Conservation (phyloP, 768 basidiomycete species). For the Dendrothele bispora region DNA sequence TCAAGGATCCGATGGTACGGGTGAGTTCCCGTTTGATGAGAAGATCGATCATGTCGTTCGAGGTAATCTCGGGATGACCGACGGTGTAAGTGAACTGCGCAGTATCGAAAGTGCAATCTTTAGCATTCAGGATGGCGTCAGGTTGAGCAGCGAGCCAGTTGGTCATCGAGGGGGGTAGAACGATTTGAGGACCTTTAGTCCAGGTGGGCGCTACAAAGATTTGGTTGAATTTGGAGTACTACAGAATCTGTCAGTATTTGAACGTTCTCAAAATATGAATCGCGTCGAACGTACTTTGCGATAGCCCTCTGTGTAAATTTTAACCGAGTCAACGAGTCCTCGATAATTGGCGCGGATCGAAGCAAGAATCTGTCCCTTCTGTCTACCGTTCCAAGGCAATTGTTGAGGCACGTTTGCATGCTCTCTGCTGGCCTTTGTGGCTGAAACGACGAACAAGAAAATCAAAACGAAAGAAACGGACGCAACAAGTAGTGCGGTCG, state of each 20-base stretch:
- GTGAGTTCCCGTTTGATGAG: constrained; percentile 15
- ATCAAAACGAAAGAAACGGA: constrained; percentile 5
- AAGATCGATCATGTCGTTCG: constrained; percentile 14
- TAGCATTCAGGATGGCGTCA: constrained; percentile 11
- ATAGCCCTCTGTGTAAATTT: constrained; percentile 11
- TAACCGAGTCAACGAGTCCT: constrained; percentile 6
- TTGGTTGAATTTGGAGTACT: constrained; percentile 9
- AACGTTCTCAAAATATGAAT: background rate
- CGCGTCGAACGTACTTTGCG: constrained; percentile 3
- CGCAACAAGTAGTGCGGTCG: too few species aligned
- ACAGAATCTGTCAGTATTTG: background rate
- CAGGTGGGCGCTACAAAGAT: constrained; percentile 11
- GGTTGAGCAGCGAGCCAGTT: constrained; percentile 8
- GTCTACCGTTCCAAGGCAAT: constrained; percentile 10
- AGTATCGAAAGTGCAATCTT: constrained; percentile 14
- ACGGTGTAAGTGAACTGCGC: constrained; percentile 16
- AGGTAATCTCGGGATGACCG: constrained; percentile 11
- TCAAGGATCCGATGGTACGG: constrained; percentile 11
- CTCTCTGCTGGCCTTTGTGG: constrained; percentile 11
- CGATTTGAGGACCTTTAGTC: constrained; percentile 13
- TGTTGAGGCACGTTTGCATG: constrained; percentile 5
- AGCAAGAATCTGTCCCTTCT: background rate
- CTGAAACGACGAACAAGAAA: constrained; percentile 14
- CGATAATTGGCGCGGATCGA: constrained; percentile 11
- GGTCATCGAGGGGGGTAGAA: constrained; percentile 8